Conservation (phyloP, 2,329 filamentous ascomycete genomes). For the Paecilomyces niveus region DNA sequence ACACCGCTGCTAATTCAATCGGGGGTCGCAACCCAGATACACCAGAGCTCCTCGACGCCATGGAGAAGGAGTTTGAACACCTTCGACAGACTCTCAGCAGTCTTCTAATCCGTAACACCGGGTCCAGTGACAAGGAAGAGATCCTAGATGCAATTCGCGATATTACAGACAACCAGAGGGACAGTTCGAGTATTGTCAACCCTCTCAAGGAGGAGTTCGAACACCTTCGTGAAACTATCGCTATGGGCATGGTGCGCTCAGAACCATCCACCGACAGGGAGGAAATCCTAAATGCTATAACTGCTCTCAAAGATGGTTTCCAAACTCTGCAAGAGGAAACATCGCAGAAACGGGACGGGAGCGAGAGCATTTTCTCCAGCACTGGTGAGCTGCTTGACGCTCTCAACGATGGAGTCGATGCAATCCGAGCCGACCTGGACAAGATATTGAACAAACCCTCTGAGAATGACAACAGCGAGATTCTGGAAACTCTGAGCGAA, state of each 20-base stretch:
- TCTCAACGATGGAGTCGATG: constrained; percentile 64
- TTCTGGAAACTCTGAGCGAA: constrained; percentile 78
- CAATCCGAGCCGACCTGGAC: constrained; percentile 66
- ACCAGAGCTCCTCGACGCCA: constrained; percentile 62
- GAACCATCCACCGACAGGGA: constrained; percentile 47
- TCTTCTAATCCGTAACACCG: constrained; percentile 55
- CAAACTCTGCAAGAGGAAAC: constrained; percentile 45
- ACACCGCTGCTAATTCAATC: constrained; percentile 24
- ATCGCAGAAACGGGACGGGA: constrained; percentile 47
- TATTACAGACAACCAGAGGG: constrained; percentile 30
- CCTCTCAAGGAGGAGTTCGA: constrained; percentile 55
- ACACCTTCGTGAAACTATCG: constrained; percentile 52
- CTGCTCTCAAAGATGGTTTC: constrained; percentile 36
- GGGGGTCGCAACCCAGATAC: constrained; percentile 47
- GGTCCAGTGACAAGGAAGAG: constrained; percentile 52
- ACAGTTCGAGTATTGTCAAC: constrained; percentile 27
- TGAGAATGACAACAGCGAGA: constrained; percentile 82
- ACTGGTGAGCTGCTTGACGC: constrained; percentile 55
- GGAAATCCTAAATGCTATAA: constrained; percentile 58
- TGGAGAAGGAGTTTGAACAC: constrained; percentile 76
- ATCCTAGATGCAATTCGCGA: constrained; percentile 55
- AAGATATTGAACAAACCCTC: constrained; percentile 70
- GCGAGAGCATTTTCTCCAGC: constrained; percentile 46
- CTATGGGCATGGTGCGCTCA: constrained; percentile 43
- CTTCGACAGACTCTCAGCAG: constrained; percentile 71